These are phyloP conservation scores for Achlya hypogyna DNA, from an alignment of 352 stramenopile genomes.

Conservation along the genomic window DNA sequence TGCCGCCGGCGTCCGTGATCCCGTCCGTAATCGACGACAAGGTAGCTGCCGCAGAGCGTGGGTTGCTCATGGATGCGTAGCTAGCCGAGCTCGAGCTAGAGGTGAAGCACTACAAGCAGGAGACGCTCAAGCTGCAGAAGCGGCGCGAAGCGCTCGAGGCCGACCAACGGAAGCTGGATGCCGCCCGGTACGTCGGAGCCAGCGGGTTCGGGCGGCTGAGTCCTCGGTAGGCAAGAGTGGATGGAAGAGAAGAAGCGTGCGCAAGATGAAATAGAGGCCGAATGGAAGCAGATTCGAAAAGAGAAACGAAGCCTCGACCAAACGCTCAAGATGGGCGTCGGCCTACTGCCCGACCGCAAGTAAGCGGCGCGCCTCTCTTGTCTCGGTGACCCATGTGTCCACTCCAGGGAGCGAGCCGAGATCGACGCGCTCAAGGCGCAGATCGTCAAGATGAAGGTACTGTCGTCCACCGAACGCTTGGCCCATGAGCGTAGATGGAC, in stretches of 20 bases:
- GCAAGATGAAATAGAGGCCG: conserved; percentile 63
- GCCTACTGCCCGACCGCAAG: conserved; percentile 40
- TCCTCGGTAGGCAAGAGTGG: conserved; percentile 40
- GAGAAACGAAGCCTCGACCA: conserved; percentile 5
- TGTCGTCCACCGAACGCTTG: not conserved
- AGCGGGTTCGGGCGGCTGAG: conserved; percentile 38
- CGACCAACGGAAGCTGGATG: conserved; percentile 56
- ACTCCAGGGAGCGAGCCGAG: conserved; percentile 35
- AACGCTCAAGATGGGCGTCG: conserved; percentile 4
- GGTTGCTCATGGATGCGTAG: conserved; percentile 14
- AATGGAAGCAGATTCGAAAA: conserved; percentile 32
- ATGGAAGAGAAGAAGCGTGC: conserved; percentile 57
- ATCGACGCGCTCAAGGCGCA: conserved; percentile 72
- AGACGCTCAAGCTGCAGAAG: conserved; percentile 69
- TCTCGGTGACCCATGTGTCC: conserved; percentile 35
- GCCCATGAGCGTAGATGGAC: conserved; percentile 30
- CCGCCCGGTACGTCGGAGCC: conserved; percentile 42
- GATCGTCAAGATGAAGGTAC: conserved; percentile 61
- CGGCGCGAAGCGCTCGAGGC: conserved; percentile 21
- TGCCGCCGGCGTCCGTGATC: conserved; percentile 23
- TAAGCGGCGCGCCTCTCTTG: conserved; percentile 50
- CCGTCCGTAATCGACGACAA: conserved; percentile 76
- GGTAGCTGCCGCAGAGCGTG: conserved; percentile 14
- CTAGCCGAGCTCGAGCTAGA: conserved; percentile 65
- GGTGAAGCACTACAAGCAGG: conserved; percentile 78